Evolutionary conservation across 2,329 filamentous ascomycete species (phyloP).

Genomic region (Helotiales sp.): DNA sequence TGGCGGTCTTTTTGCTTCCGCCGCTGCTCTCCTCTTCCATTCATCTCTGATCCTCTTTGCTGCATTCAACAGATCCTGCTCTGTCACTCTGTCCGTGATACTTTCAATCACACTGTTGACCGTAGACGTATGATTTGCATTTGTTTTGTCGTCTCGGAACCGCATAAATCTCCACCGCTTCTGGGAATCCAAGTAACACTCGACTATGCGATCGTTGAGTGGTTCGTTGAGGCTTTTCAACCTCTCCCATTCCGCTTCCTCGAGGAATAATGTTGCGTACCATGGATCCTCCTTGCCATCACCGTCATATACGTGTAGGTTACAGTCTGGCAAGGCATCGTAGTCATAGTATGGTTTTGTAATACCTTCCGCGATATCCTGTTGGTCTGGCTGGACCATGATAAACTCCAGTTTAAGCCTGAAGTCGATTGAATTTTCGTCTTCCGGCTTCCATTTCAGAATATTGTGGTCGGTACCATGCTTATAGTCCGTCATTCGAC

Average conservation of each 20-base stretch:
- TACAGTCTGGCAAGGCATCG: constrained; percentile 72
- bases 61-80: constrained; percentile 73
- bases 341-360: constrained; percentile 72
- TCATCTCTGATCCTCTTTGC: constrained; percentile 72
- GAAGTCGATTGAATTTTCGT: constrained; percentile 96
- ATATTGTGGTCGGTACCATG: constrained; percentile 92
- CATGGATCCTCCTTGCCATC: constrained; percentile 48
- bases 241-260: constrained; percentile 77
- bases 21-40: constrained; percentile 60
- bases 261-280: constrained; percentile 69
- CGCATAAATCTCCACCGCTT: constrained; percentile 83
- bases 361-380: constrained; percentile 66
- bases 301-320: constrained; percentile 70
- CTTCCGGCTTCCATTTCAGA: constrained; percentile 94
- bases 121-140: constrained; percentile 85
- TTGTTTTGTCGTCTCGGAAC: constrained; percentile 88
- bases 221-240: constrained; percentile 74
- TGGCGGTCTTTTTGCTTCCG: constrained; percentile 16
- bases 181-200: constrained; percentile 78
- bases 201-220: constrained; percentile 84
- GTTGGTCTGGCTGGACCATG: constrained; percentile 63
- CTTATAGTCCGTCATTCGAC: constrained; percentile 80
- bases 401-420: constrained; percentile 77
- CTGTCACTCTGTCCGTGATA: constrained; percentile 81
- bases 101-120: constrained; percentile 86